Evolutionary conservation across 768 basidiomycete species (phyloP).

Genomic region (Lactifluus echinatus): DNA sequence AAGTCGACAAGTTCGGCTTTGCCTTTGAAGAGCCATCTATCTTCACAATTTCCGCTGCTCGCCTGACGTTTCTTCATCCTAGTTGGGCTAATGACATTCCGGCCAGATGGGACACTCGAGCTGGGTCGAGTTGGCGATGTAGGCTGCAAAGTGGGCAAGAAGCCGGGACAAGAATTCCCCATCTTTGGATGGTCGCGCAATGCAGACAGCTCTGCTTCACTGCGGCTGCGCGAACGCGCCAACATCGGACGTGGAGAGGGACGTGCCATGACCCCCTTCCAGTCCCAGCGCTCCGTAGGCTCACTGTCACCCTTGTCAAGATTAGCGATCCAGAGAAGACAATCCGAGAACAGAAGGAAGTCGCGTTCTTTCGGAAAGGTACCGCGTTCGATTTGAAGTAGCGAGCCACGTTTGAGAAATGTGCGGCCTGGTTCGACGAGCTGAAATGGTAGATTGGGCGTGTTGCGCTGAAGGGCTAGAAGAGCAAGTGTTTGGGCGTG

Average conservation of each 20-base stretch:
- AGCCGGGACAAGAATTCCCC: not conserved
- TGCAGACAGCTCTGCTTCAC: conserved; percentile 46
- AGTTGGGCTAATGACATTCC: conserved; percentile 23
- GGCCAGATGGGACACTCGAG: conserved; percentile 12
- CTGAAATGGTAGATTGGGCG: conserved; percentile 66
- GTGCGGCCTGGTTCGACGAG: conserved; percentile 76
- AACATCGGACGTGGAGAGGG: conserved; percentile 27
- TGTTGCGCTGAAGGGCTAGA: conserved; percentile 70
- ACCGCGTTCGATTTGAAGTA: conserved; percentile 49
- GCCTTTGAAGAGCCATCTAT: conserved; percentile 69
- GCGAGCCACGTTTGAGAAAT: conserved; percentile 57
- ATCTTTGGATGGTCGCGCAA: conserved; percentile 17
- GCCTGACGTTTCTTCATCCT: conserved; percentile 26
- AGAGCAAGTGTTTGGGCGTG: conserved; percentile 71
- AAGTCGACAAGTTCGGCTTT: conserved; percentile 61
- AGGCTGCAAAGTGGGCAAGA: not conserved
- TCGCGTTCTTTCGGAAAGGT: conserved; percentile 48
- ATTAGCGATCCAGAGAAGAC: conserved; percentile 64
- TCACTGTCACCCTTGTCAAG: conserved; percentile 28
- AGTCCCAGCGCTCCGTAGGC: conserved; percentile 19
- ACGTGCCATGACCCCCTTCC: conserved; percentile 17
- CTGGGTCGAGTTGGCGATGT: not conserved
- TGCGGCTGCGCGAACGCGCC: conserved; percentile 45
- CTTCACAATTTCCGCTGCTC: conserved; percentile 37
- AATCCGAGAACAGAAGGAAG: conserved; percentile 78